A percentile compares a stretch with the other conserved stretches of the same genome.
These are phyloP conservation scores for Chernovozyma aurita DNA, from an alignment of 1,139 yeast species.

Conservation along the genomic window DNA sequence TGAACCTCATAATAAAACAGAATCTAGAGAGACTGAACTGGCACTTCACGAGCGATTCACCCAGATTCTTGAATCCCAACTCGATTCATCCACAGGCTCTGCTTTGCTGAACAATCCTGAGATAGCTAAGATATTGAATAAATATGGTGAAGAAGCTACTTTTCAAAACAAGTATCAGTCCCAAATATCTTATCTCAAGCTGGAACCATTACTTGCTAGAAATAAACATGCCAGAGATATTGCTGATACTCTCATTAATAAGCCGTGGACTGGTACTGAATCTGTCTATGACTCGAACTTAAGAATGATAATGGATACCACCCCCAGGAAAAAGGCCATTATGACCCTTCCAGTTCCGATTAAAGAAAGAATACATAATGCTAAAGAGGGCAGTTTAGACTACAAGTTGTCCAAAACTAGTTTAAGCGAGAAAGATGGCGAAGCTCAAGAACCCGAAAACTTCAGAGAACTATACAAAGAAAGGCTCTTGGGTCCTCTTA, in stretches of 20 bases:
- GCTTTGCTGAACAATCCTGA: constrained; percentile 17
- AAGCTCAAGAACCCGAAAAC: constrained; percentile 38
- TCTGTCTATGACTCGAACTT: constrained; percentile 43
- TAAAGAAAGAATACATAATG: constrained; percentile 41
- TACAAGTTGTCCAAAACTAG: constrained; percentile 47
- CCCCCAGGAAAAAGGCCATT: constrained; percentile 33
- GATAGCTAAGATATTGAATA: constrained; percentile 11
- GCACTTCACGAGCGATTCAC: constrained; percentile 16
- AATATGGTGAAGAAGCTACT: constrained; percentile 10
- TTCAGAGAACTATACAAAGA: constrained; percentile 64
- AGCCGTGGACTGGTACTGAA: constrained; percentile 74
- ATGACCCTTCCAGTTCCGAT: constrained; percentile 20
- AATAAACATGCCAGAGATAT: constrained; percentile 51
- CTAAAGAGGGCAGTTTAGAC: constrained; percentile 64
- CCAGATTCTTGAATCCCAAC: constrained; percentile 26
- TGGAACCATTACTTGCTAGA: constrained; percentile 22
- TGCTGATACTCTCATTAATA: constrained; percentile 36
- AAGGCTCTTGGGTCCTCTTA: constrained; percentile 55
- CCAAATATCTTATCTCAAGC: constrained; percentile 22
- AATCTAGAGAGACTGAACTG: no score
- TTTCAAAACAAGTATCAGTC: constrained; percentile 16
- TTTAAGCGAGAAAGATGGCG: constrained; percentile 9
- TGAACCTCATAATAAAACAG: no score
- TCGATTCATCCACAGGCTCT: constrained; percentile 11
- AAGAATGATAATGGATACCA: constrained; percentile 60